Conservation (phyloP, 768 basidiomycete genomes). For the Paxillus rubicundulus region DNA sequence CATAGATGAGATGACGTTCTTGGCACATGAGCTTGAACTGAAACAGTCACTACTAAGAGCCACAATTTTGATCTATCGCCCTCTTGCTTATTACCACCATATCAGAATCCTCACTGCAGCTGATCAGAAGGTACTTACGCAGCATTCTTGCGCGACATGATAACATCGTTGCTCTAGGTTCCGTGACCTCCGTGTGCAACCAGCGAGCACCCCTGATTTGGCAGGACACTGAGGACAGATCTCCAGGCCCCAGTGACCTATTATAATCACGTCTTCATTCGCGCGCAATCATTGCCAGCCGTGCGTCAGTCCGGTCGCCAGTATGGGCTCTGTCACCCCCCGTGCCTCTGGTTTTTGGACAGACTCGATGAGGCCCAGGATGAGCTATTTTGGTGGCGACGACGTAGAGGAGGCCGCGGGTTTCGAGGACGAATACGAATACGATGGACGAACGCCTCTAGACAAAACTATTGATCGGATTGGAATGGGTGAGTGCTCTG, state of each 20-base stretch:
- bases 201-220: not conserved
- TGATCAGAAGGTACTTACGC: not conserved
- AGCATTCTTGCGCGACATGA: not conserved
- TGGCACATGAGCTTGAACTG: not conserved
- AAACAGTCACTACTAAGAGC: not conserved
- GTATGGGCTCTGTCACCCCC: conserved; percentile 43
- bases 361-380: conserved; percentile 24
- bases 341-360: conserved; percentile 53
- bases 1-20: not conserved
- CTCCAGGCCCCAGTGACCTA: not conserved
- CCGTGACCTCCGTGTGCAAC: not conserved
- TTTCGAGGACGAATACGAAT: conserved; percentile 21
- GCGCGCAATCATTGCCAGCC: conserved; percentile 2
- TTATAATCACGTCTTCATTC: conserved; percentile 9
- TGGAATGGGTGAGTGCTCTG: conserved; percentile 67
- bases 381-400: conserved; percentile 39
- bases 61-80: no score
- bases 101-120: not conserved
- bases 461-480: conserved; percentile 89
- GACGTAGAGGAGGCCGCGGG: conserved; percentile 27
- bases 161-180: not conserved
- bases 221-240: not conserved
- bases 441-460: conserved; percentile 55
- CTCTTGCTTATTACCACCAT: not conserved
- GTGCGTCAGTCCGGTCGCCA: not conserved